These are phyloP conservation scores for Hysterium pulicare DNA, from an alignment of 2,329 filamentous ascomycete species.

Conservation along the genomic window DNA sequence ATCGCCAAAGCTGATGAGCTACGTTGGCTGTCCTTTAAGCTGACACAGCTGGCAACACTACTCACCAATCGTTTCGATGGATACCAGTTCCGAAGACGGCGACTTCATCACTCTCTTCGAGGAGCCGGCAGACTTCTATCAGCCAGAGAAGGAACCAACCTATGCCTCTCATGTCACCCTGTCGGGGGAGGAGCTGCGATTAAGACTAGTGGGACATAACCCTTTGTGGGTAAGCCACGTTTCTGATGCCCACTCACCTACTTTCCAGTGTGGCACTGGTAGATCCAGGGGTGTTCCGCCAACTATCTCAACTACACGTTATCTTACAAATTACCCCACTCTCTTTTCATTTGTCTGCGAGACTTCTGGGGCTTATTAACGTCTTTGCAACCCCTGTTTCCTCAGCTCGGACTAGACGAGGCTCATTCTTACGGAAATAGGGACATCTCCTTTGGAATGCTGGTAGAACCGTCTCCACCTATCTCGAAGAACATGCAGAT, in stretches of 20 bases:
- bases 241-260: background rate
- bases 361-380: too few relatives aligned
- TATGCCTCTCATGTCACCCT: constrained; percentile 68
- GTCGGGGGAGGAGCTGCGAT: constrained; percentile 61
- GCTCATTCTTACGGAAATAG: constrained; percentile 41
- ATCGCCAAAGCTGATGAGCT: too few relatives aligned
- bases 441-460: constrained; percentile 92
- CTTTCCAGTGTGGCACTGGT: too few relatives aligned
- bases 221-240: constrained; percentile 68
- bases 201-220: constrained; percentile 82
- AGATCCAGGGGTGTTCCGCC: too few relatives aligned
- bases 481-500: constrained; percentile 67
- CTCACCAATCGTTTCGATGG: background rate
- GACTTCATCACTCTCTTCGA: constrained; percentile 60
- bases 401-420: too few relatives aligned
- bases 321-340: too few relatives aligned
- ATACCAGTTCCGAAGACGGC: constrained; percentile 5
- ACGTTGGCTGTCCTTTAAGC: too few relatives aligned
- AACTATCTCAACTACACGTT: too few relatives aligned
- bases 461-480: constrained; percentile 70
- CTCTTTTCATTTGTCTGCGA: too few relatives aligned
- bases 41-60: too few relatives aligned
- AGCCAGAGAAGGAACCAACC: constrained; percentile 72
- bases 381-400: too few relatives aligned
- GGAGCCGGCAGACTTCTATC: constrained; percentile 78